These are phyloP conservation scores for Gymnopilus dilepis DNA, from an alignment of 768 basidiomycete species.

Conservation along the genomic window DNA sequence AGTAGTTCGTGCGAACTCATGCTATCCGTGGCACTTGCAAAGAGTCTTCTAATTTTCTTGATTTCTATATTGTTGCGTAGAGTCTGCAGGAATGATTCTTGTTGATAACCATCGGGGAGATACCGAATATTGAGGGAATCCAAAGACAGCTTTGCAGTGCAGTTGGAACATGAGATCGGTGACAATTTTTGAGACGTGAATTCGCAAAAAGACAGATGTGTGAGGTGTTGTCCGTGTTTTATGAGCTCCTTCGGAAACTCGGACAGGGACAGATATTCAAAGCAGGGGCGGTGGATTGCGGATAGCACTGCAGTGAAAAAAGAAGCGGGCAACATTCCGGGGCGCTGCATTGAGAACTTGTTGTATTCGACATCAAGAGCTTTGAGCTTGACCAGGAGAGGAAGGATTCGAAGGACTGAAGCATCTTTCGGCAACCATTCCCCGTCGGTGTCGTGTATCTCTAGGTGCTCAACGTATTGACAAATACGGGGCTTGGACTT, in stretches of 20 bases:
- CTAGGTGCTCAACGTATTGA: not conserved
- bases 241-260: not conserved
- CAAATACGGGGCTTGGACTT: not conserved
- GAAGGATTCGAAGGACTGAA: not conserved
- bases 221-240: not conserved
- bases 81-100: no score
- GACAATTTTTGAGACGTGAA: not conserved
- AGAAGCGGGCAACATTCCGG: not conserved
- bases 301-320: not conserved
- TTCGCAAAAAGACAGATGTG: not conserved
- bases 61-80: no score
- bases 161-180: not conserved
- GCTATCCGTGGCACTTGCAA: no score
- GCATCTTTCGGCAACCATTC: not conserved
- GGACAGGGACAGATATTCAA: not conserved
- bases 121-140: no score
- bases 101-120: no score
- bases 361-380: conserved; percentile 6
- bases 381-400: conserved; percentile 2
- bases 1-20: no score
- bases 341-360: not conserved
- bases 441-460: not conserved
- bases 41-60: no score
- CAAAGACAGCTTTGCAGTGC: not conserved
- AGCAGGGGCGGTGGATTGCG: not conserved